Evolutionary conservation across 2,329 filamentous ascomycete genomes (phyloP).

Genomic region (Aureobasidium sp.): DNA sequence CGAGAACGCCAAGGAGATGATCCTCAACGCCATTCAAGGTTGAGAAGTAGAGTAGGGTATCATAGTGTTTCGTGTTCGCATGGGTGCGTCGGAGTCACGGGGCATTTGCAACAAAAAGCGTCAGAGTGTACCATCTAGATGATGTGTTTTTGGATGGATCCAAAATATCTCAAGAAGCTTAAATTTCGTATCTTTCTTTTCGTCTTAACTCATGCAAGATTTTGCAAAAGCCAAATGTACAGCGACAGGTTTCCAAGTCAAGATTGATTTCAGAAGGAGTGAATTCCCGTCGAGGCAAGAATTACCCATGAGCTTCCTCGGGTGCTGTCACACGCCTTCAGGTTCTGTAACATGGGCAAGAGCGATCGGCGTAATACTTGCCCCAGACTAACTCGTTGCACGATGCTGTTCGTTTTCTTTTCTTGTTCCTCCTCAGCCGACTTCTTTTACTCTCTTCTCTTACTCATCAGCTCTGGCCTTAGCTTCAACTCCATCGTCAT

Average conservation of each 20-base stretch:
- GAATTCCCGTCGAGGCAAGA: not conserved
- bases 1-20: constrained; percentile 81
- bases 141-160: constrained; percentile 3
- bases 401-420: not conserved
- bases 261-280: not conserved
- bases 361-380: not conserved
- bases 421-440: not conserved
- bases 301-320: not conserved
- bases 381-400: not conserved
- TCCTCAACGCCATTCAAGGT: constrained; percentile 44
- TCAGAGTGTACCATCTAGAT: not conserved
- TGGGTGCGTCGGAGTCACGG: constrained; percentile 9
- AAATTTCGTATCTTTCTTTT: constrained; percentile 1
- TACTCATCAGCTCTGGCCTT: not conserved
- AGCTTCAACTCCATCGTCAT: too few relatives aligned
- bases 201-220: not conserved
- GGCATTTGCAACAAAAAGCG: constrained; percentile 6
- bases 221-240: not conserved
- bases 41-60: not conserved
- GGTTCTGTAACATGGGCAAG: not conserved
- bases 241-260: not conserved
- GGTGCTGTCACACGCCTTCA: not conserved
- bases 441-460: not conserved
- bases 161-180: constrained; percentile 5
- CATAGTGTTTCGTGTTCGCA: not conserved